Conservation (phyloP, 2,329 filamentous ascomycete genomes). For the Aureobasidium zeae region DNA sequence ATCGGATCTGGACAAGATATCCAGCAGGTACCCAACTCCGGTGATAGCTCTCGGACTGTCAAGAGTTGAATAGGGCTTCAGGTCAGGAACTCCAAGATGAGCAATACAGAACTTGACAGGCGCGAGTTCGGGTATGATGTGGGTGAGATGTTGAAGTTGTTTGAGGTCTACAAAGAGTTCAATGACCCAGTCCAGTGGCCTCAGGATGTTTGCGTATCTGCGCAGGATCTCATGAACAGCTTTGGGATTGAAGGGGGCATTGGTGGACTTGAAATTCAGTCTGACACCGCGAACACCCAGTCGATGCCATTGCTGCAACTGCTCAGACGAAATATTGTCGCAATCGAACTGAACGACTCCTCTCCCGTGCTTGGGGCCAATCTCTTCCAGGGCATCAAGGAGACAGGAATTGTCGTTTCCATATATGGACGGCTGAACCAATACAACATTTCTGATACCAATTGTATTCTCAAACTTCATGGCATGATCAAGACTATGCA, state of each 20-base stretch:
- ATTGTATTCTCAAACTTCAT: constrained; percentile 26
- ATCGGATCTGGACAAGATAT: constrained; percentile 37
- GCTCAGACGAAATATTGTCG: constrained; percentile 19
- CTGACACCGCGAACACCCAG: constrained; percentile 27
- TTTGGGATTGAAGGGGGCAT: constrained; percentile 29
- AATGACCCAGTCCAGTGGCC: constrained; percentile 46
- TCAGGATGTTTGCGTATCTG: constrained; percentile 43
- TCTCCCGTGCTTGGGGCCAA: constrained; percentile 20
- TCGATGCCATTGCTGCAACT: constrained; percentile 23
- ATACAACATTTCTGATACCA: constrained; percentile 22
- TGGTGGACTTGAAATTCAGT: constrained; percentile 28
- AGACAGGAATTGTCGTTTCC: constrained; percentile 26
- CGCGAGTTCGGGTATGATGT: constrained; percentile 38
- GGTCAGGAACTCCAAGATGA: constrained; percentile 41
- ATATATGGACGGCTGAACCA: constrained; percentile 28
- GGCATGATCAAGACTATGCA: constrained; percentile 44
- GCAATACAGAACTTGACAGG: constrained; percentile 51
- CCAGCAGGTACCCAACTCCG: constrained; percentile 43
- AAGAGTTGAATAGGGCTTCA: constrained; percentile 19
- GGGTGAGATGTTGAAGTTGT: constrained; percentile 41
- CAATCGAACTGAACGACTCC: constrained; percentile 27
- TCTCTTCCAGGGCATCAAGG: constrained; percentile 24
- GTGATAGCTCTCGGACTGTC: constrained; percentile 38
- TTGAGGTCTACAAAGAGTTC: constrained; percentile 50
- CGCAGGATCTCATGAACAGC: constrained; percentile 38